Evolutionary conservation across 169 alveolate genomes (phyloP), one percentile per base, ranked within the genome.

Genomic region (Plasmodium relictum): DNA sequence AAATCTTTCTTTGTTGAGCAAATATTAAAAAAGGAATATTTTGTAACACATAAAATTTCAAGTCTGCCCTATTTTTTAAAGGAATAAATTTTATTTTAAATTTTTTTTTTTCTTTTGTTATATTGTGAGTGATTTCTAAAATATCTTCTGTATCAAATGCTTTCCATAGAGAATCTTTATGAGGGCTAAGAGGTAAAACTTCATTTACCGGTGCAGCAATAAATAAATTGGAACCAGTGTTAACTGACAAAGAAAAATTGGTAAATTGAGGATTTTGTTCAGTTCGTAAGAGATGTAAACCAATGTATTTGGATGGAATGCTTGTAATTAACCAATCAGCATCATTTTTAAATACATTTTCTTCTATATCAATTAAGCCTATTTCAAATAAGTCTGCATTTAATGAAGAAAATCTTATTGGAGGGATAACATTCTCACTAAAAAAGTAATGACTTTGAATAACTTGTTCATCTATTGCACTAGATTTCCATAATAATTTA

Each of bases 401-500:
- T 16, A 95, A 14, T 37, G 93, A 71, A 37, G 92, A 80, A 18
- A 93, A 63, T 48, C 88, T 87, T 0, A 63, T 69, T 10, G 92
- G 88, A 0, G 92, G 78, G 31, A 76, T 59, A 22, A 80, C 52
- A 39, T 85, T 92, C 10, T 88, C 88, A 22, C 89, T 65, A 71
- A 93, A 93, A 41, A 94, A 92, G 56, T 92, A 93, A 44, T 88
- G 69, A 37, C 94, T 87, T 18, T 92, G 93, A 9, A 93, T 80
- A 3, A 73, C 88, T 61, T 92, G 92, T 22, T 93, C 88, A 18
- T 91, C 90, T 37, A 74, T 78, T 14, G 90, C 66, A 22, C 93
- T 74, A 7, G 96, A 90, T 65, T 73, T 65, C 97, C 97, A 93
- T 68, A 91, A 62, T 12, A 93, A 74, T 69, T 92, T 73, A 56